Evolutionary conservation across 768 basidiomycete species (phyloP), one percentile per base, ranked within the genome.

Genomic region (Serendipita indica): DNA sequence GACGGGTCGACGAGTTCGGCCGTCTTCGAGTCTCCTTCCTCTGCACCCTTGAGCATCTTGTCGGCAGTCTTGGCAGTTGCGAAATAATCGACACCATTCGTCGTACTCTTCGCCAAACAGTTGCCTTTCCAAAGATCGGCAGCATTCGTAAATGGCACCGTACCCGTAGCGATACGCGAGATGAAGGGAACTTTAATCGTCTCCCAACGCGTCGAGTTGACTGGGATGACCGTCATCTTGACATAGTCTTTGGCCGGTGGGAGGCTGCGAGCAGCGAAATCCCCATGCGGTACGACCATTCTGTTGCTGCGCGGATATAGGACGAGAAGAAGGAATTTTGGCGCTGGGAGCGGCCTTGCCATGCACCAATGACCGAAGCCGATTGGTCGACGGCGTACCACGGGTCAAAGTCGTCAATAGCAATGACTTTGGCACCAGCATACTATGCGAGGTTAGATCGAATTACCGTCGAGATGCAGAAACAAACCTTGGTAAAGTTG

Each of bases 101-200:
- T 82, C 28, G 66, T 72, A 2, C 63, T 60, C 5, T 69, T 71
- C 13, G 77, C 77, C 5, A 73, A 66, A 63, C 80, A 82, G 64
- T 81, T 81, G 59, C 76, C 77, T 22, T 70, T 70, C 27, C 75
- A 71, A 66, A 75, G 80, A 6, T 79, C 76, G 6, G 69, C 68
- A 1, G 68, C 66, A 64, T 80, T 73, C 1, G 76, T 77, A 65
- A 80, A 83, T 16, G 72, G 65, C 20, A 70, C 70, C 25, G 77
- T 69, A 7, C 66, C 65, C 1, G 74, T 68, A 25, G 75, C 74
- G 61, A 81, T 72, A 39, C 78, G 74, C 2, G 79, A 80, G 34
- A 77, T 77, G 66, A 79, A 82, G 12, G 81, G 80, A 57, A 82
- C 66, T 79, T 81, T 73, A 62, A 81, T 67, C 2, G 72, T 77